Percentiles rank a stretch among this genome's conserved stretches.
Evolutionary conservation across 2,329 filamentous ascomycete genomes (phyloP).

Genomic region (Colletotrichum liriopes): DNA sequence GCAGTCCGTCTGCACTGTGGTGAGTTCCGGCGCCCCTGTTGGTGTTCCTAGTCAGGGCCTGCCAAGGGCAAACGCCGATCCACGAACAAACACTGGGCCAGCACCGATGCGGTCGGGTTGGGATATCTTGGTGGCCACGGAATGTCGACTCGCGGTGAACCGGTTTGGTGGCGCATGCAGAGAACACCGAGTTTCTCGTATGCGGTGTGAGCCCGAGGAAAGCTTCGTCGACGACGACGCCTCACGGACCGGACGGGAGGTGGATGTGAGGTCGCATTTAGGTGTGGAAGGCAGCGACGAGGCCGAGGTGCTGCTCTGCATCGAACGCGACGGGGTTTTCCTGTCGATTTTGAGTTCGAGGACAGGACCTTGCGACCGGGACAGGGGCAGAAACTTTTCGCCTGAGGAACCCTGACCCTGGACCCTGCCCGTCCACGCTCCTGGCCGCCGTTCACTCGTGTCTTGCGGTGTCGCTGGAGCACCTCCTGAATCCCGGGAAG

Average conservation of each 20-base stretch:
- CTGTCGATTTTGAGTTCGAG: constrained; percentile 30
- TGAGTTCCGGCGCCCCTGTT: constrained; percentile 22
- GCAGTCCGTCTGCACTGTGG: constrained; percentile 25
- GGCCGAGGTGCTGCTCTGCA: constrained; percentile 15
- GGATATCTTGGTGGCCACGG: not conserved
- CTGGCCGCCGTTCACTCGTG: constrained; percentile 16
- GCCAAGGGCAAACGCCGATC: constrained; percentile 36
- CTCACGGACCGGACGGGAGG: not conserved
- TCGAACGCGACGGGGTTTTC: not conserved
- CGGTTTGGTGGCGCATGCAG: not conserved
- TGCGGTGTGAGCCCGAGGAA: not conserved
- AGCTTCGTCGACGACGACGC: not conserved
- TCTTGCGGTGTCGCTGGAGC: constrained; percentile 2
- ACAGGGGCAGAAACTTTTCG: constrained; percentile 17
- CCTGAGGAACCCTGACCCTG: constrained; percentile 1
- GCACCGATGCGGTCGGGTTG: constrained; percentile 25
- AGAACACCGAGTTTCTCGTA: not conserved
- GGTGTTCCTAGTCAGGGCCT: constrained; percentile 25
- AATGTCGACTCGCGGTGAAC: not conserved
- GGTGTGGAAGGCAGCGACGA: constrained; percentile 24
- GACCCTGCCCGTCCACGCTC: constrained; percentile 3
- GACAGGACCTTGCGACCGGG: constrained; percentile 21
- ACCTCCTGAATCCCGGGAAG: constrained; percentile 26
- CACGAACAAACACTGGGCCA: constrained; percentile 25
- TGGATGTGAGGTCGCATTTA: constrained; percentile 38